These are phyloP conservation scores for Vachellia collinsii DNA, from an alignment of 306 rosid genomes.

Conservation along the genomic window DNA sequence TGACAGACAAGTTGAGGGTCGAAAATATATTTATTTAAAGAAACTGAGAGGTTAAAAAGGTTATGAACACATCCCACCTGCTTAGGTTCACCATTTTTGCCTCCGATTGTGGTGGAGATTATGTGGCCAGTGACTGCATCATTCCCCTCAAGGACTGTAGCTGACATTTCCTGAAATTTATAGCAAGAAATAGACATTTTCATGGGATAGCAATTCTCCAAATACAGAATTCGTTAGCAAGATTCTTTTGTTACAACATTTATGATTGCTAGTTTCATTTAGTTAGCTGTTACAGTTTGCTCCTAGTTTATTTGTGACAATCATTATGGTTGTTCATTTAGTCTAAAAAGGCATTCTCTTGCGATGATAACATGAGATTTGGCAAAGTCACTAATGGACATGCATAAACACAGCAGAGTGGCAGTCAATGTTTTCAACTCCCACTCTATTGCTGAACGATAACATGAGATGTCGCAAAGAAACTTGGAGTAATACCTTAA, in stretches of 20 bases:
- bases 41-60: constrained; percentile 18
- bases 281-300: constrained; percentile 19
- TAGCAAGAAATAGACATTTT: constrained; percentile 17
- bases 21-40: background rate
- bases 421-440: background rate
- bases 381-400: background rate
- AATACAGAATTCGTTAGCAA: constrained; percentile 6
- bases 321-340: background rate
- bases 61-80: constrained; percentile 48
- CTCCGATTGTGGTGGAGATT: constrained; percentile 90
- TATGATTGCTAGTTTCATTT: constrained; percentile 11
- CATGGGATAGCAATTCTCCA: constrained; percentile 1
- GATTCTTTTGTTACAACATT: constrained; percentile 30
- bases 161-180: constrained; percentile 76
- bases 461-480: constrained; percentile 3
- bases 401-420: background rate
- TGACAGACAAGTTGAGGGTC: constrained; percentile 17
- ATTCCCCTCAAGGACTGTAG: constrained; percentile 72
- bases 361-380: too few relatives aligned
- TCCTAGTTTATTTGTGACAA: background rate
- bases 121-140: constrained; percentile 92
- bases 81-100: constrained; percentile 90
- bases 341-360: constrained; percentile 1
- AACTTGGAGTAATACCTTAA: background rate
- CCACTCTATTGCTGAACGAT: background rate